Base-by-base conservation (phyloP, 164 flowering plant species). In the Piper betle region DNA sequence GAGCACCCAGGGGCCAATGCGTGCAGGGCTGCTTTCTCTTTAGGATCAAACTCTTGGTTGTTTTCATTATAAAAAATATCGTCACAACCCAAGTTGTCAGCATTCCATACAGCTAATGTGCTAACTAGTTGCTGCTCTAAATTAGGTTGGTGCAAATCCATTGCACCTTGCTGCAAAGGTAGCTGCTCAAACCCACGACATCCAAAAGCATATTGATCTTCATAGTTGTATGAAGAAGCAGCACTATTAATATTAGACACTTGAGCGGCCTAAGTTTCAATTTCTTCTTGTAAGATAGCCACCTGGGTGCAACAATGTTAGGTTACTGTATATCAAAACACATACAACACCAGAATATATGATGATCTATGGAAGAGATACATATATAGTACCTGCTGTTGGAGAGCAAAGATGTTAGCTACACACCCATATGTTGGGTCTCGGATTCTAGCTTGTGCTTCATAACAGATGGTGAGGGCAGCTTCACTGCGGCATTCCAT, bases 381-480 rank as follows among this genome's bases (percentile, higher is more conserved):
- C 17, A 58, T 12, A 5, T 13, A 58, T 13, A 33, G 6, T 66
- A 86, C 94, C 88, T 83, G 88, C 61, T 79, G 84, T 63, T 84
- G 86, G 46, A 87, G 84, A 13, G 84, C 84, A 66, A 74, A 76
- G 57, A 87, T 83, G 40, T 82, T 84, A 63, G 80, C 78, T 59
- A 85, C 83, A 68, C 95, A 87, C 12, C 95, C 91, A 67, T 85
- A 83, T 11, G 77, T 58, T 25, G 95, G 95, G 68, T 87, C 84
- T 3, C 71, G 71, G 64, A 81, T 77, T 16, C 92, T 75, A 63
- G 90, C 88, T 6, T 78, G 71, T 0, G 92, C 96, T 69, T 86
- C 90, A 50, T 82, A 88, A 19, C 86, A 70, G 15, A 86, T 70
- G 60, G 90, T 79, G 43, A 75, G 52, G 15, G 88, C 92, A 19